Percentiles rank a stretch among this genome's conserved stretches.
phyloP scores from a whole-genome alignment of 306 rosid genomes.

The Gastrolobium bilobum region DNA sequence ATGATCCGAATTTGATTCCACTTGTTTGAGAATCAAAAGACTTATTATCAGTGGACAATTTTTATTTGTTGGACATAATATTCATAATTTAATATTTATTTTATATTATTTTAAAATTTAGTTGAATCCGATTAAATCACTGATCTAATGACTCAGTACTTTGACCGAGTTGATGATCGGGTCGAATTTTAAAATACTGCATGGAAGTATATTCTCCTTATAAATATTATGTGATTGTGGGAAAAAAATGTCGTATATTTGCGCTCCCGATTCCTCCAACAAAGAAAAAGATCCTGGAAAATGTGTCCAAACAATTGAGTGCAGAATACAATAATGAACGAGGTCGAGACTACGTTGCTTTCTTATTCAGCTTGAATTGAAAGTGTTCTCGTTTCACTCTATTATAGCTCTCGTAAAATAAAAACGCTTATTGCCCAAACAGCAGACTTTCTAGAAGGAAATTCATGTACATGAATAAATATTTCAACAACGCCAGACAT shows the following conservation, averaged over 20 bases:
- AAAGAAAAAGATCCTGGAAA: background rate
- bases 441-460: background rate
- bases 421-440: background rate
- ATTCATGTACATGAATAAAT: background rate
- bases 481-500: background rate
- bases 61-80: too few species aligned
- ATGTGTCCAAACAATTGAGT: background rate
- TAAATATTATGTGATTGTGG: too few species aligned
- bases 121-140: too few species aligned
- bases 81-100: too few species aligned
- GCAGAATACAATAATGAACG: background rate
- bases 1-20: too few species aligned
- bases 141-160: too few species aligned
- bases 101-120: too few species aligned
- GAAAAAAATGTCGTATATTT: background rate
- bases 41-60: too few species aligned
- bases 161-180: too few species aligned
- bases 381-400: background rate
- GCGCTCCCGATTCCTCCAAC: background rate
- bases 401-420: background rate
- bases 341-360: background rate
- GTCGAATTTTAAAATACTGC: too few species aligned
- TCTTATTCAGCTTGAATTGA: background rate
- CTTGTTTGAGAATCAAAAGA: too few species aligned
- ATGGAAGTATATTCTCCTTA: background rate